Evolutionary conservation across 1,284 basidiomycete genomes (phyloP), one percentile per base, ranked within the genome.

Genomic region (Melampsora occidentalis): DNA sequence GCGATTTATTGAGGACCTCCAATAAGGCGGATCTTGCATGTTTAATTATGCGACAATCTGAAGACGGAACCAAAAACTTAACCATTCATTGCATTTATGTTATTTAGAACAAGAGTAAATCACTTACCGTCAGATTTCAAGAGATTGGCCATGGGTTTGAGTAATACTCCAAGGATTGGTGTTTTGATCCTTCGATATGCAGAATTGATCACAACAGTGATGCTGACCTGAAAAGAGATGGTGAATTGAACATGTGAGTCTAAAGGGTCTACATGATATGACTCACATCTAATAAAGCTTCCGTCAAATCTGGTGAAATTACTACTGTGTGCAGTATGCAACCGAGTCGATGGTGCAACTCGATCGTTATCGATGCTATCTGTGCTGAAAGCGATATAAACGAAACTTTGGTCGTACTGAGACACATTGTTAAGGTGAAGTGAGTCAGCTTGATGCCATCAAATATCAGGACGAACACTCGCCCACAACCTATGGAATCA

Each of bases 371-470:
- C 2, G 73, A 68, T 1, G 73, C 73, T 35, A 76, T 48, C 64
- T 76, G 66, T 16, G 73, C 73, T 48, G 73, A 76, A 28, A 76
- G 33, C 7, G 73, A 76, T n/a, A 76, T 76, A 31, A 61, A 76
- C 22, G 73, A 76, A 31, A 69, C 59, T 35, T 66, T 76, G 57
- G 46, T 49, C 35, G 59, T 76, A 68, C 73, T 76, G 33, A 20
- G 61, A 57, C 7, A 59, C 53, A 22, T 59, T 16, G 10, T 46
- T 16, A 12, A 46, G 42, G 42, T 46, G 42, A 46, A 16, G 12
- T 46, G 42, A 46, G 14, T 46, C 14, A 46, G 42, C 42, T 46
- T 46, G 10, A 16, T 46, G 9, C 3, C 42, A 46, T 46, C 42
- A 1, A 46, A 46, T 4, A 2, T 46, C 4, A 46, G 4, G 42